Conservation (phyloP, 2,329 filamentous ascomycete genomes). For the Hypoxylon rubiginosum region DNA sequence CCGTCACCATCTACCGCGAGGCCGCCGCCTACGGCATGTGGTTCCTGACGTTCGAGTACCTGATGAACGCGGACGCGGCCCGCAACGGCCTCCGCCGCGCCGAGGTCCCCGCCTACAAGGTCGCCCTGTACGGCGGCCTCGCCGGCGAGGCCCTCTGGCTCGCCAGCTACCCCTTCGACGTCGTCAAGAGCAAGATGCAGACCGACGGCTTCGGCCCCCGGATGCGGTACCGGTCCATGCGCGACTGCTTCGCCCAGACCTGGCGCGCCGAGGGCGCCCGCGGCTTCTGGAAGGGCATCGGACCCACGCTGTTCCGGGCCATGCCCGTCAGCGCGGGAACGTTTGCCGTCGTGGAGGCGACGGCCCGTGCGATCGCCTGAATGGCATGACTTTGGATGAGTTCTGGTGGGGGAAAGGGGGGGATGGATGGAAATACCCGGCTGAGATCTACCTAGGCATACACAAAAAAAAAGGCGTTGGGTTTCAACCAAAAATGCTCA, state of each 20-base stretch:
- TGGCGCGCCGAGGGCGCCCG: conserved; percentile 80
- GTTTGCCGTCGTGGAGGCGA: conserved; percentile 85
- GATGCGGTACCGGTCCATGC: conserved; percentile 84
- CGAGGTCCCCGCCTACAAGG: conserved; percentile 85
- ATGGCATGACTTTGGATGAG: neutral
- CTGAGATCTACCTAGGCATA: conserved; percentile 6
- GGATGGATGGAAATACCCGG: neutral
- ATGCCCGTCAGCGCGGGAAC: conserved; percentile 99
- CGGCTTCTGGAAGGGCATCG: conserved; percentile 96
- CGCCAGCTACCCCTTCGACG: conserved; percentile 93
- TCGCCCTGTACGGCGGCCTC: conserved; percentile 91
- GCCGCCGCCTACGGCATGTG: conserved; percentile 95
- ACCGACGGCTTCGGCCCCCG: conserved; percentile 86
- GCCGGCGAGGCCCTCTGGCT: conserved; percentile 97
- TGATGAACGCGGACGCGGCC: conserved; percentile 91
- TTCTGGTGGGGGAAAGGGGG: neutral
- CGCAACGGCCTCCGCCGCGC: conserved; percentile 82
- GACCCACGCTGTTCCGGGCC: conserved; percentile 88
- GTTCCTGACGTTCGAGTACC: conserved; percentile 95
- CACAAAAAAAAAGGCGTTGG: conserved; percentile 28
- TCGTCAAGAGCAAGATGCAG: conserved; percentile 99
- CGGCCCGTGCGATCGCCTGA: conserved; percentile 71
- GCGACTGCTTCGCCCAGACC: conserved; percentile 88
- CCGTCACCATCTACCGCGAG: conserved; percentile 88
- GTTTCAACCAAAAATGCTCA: conserved; percentile 36